These are phyloP conservation scores for Backusella australiensis DNA, from an alignment of 192 early-diverging fungal species.

Conservation along the genomic window DNA sequence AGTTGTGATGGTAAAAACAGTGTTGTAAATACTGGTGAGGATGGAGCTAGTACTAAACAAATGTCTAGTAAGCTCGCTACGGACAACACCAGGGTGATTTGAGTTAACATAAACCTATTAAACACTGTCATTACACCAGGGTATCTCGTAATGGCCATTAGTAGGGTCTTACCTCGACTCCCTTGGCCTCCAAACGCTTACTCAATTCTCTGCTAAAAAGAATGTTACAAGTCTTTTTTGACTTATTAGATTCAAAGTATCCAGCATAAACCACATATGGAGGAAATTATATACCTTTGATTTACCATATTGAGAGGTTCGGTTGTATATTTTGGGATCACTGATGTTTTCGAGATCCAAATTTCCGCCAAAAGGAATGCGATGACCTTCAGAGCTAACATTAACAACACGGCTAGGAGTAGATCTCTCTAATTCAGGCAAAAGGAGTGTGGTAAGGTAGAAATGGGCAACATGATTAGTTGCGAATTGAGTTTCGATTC, in stretches of 20 bases:
- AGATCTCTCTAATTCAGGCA: conserved; percentile 25
- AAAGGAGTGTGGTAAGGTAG: conserved; percentile 22
- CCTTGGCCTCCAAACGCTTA: conserved; percentile 22
- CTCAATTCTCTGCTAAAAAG: conserved; percentile 26
- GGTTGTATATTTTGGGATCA: conserved; percentile 18
- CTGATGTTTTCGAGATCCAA: conserved; percentile 20
- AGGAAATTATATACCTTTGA: conserved; percentile 8
- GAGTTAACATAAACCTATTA: conserved; percentile 28
- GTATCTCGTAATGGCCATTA: not conserved
- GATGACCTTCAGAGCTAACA: conserved; percentile 28
- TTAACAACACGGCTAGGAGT: conserved; percentile 27
- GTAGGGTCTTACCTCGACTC: conserved; percentile 22
- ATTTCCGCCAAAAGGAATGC: not conserved
- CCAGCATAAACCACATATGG: not conserved
- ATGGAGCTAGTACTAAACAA: not conserved
- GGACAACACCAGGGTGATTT: conserved; percentile 29
- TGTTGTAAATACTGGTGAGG: not conserved
- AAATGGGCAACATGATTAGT: conserved; percentile 53
- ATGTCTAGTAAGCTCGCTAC: conserved; percentile 21
- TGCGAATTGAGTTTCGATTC: conserved; percentile 54
- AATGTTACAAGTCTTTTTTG: conserved; percentile 12
- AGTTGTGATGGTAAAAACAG: conserved; percentile 19
- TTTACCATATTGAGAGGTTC: conserved; percentile 6
- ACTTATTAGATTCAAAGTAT: not conserved
- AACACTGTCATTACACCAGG: not conserved